These are phyloP conservation scores for Mikania micrantha DNA, from an alignment of 129 eudicot genomes.

Conservation along the genomic window DNA sequence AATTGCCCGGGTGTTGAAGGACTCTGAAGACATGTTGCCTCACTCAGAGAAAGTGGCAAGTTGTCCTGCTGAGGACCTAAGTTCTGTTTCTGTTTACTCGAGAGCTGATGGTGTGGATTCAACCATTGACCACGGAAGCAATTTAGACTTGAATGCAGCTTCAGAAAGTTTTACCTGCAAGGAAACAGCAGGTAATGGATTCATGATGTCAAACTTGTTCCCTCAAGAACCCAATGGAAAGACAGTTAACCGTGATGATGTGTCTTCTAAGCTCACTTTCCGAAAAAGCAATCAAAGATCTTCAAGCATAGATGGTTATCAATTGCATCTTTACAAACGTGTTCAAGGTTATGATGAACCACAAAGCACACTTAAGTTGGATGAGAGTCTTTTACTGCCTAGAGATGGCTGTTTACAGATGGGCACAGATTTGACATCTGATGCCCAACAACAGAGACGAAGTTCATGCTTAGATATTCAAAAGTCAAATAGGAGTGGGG, in stretches of 20 bases:
- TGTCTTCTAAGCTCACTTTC: slow-evolving; percentile 23
- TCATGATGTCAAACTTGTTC: slow-evolving; percentile 18
- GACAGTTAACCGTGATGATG: slow-evolving; percentile 21
- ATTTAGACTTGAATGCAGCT: slow-evolving; percentile 21
- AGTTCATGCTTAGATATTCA: slow-evolving; percentile 36
- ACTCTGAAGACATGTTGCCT: slow-evolving; percentile 14
- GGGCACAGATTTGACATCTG: slow-evolving; percentile 23
- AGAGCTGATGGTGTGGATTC: background rate
- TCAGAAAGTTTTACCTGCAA: slow-evolving; percentile 7
- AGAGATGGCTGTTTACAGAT: slow-evolving; percentile 32
- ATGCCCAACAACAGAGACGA: slow-evolving; percentile 25
- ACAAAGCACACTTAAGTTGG: slow-evolving; percentile 22
- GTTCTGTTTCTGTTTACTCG: slow-evolving; percentile 12
- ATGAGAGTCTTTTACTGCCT: slow-evolving; percentile 14
- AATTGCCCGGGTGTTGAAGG: slow-evolving; percentile 11
- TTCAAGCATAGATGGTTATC: slow-evolving; percentile 23
- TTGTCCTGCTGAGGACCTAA: slow-evolving; percentile 5
- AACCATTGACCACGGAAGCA: background rate
- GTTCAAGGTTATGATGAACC: slow-evolving; percentile 32
- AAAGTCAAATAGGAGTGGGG: slow-evolving; percentile 46
- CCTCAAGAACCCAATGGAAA: slow-evolving; percentile 19
- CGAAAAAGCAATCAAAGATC: slow-evolving; percentile 29
- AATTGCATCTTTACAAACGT: slow-evolving; percentile 32
- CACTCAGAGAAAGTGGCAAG: slow-evolving; percentile 3
- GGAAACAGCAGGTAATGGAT: slow-evolving; percentile 10